Evolutionary conservation across 495 filamentous ascomycete species (phyloP), one percentile per base, ranked within the genome.

Genomic region (Evansstolkia leycettana): DNA sequence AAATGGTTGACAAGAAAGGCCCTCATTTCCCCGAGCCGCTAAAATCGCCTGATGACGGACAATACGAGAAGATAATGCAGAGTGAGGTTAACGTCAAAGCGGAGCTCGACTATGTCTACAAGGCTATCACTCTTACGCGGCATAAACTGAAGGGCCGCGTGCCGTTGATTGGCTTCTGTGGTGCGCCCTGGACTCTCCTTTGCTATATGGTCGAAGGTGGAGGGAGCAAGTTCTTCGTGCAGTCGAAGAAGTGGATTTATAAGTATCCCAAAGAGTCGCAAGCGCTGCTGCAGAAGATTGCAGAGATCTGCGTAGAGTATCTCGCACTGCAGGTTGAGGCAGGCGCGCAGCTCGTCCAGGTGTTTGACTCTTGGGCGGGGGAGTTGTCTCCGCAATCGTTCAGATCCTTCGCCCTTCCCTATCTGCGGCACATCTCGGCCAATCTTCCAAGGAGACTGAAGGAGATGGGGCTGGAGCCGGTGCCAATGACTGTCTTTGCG

Each of bases 171-270:
- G 90, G 90, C n/a, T 98, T 98, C 61, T 94, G 88, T 48, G 90
- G 90, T 12, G 88, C 90, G 2, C 90, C 90, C 1, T 98, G 90
- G 86, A 98, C 90, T 0, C 59, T 98, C 40, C 67, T 96, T 45
- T 90, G 86, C 65, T 98, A 98, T 60, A 98, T 98, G 90, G 85
- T 94, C 10, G 90, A 98, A 58, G 90, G 90, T 5, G 90, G 90
- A 9, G 88, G 90, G 9, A 87, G 76, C 50, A 96, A 94, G 64
- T 64, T 94, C 51, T 96, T 94, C 57, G 74, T 82, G 27, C 72
- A 94, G 58, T 73, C 67, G 34, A 98, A 98, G 72, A 90, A 80
- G 11, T 98, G 92, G 92, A 75, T 95, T 27, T 95, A 88, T 64
- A 84, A 80, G 59, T 84, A 94, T 45, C 76, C 83, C 2, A 65